Evolutionary conservation across 768 basidiomycete species (phyloP).

Genomic region (Saitozyma sp.): DNA sequence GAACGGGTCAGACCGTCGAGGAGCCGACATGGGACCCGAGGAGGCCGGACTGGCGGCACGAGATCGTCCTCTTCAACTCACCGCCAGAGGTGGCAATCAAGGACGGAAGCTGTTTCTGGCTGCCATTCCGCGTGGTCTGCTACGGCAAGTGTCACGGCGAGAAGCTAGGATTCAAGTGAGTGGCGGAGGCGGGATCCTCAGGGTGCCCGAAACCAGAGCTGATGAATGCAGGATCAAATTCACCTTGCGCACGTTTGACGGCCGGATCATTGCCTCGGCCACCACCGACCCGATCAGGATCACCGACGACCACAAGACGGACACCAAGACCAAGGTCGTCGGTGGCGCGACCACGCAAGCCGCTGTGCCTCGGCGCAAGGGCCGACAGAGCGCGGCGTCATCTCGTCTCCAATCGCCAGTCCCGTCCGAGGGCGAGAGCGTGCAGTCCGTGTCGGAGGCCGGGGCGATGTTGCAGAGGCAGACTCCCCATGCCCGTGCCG

Average conservation of each 20-base stretch:
- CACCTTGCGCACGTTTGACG: slow-evolving; percentile 74
- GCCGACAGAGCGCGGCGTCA: slow-evolving; percentile 35
- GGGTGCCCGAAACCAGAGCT: slow-evolving; percentile 2
- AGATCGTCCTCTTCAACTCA: slow-evolving; percentile 94
- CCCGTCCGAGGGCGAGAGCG: slow-evolving; percentile 38
- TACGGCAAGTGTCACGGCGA: slow-evolving; percentile 99
- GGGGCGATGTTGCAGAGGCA: slow-evolving; percentile 38
- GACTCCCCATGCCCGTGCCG: slow-evolving; percentile 29
- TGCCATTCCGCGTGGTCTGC: slow-evolving; percentile 95
- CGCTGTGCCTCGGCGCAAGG: slow-evolving; percentile 28
- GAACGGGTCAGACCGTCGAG: slow-evolving; percentile 32
- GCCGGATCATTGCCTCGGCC: slow-evolving; percentile 77
- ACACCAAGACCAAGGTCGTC: slow-evolving; percentile 31
- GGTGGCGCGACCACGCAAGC: slow-evolving; percentile 18
- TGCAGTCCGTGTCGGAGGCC: slow-evolving; percentile 43
- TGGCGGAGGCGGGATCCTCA: not conserved
- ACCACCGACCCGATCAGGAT: slow-evolving; percentile 92
- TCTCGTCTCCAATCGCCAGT: slow-evolving; percentile 35
- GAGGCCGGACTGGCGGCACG: slow-evolving; percentile 50
- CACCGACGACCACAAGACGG: slow-evolving; percentile 96
- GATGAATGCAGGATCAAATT: slow-evolving; percentile 67
- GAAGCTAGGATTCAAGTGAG: slow-evolving; percentile 78
- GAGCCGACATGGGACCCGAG: slow-evolving; percentile 44
- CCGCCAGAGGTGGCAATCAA: slow-evolving; percentile 85
- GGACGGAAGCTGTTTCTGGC: slow-evolving; percentile 70